Evolutionary conservation across 495 filamentous ascomycete genomes (phyloP).

Genomic region (Penicillium manginii): DNA sequence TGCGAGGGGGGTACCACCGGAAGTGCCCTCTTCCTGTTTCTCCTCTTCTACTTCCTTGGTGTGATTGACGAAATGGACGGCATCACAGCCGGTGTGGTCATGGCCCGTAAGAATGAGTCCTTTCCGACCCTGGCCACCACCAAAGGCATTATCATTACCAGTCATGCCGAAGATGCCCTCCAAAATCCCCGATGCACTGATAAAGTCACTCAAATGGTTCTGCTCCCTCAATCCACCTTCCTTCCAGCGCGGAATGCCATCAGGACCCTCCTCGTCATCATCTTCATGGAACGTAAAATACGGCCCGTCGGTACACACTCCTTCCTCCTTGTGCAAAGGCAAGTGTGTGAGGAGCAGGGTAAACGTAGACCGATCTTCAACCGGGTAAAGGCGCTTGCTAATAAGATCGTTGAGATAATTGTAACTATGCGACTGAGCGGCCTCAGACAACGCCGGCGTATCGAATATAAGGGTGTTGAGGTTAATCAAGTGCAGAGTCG

Average conservation of each 20-base stretch:
- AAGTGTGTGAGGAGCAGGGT: constrained; percentile 91
- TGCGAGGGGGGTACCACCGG: constrained; percentile 14
- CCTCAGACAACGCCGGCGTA: constrained; percentile 66
- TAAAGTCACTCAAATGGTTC: constrained; percentile 78
- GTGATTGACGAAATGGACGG: constrained; percentile 74
- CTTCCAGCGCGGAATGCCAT: constrained; percentile 33
- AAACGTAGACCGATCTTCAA: constrained; percentile 66
- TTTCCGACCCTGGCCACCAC: constrained; percentile 62
- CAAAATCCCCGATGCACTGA: constrained; percentile 65
- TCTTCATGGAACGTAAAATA: constrained; percentile 71
- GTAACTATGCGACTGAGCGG: constrained; percentile 74
- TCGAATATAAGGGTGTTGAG: constrained; percentile 94
- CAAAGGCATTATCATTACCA: constrained; percentile 54
- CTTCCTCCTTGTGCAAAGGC: constrained; percentile 80
- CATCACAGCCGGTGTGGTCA: constrained; percentile 93
- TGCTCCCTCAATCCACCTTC: constrained; percentile 81
- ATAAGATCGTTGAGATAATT: constrained; percentile 75
- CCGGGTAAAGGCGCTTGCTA: constrained; percentile 60
- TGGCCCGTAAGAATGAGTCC: constrained; percentile 88
- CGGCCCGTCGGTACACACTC: constrained; percentile 82
- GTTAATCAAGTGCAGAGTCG: constrained; percentile 73
- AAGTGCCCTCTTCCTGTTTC: constrained; percentile 26
- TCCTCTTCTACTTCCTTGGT: constrained; percentile 11
- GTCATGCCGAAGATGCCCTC: constrained; percentile 80
- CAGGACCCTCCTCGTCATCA: constrained; percentile 43